phyloP scores from a whole-genome alignment of 2,329 filamentous ascomycete genomes.

The Diaporthe aspalathi region DNA sequence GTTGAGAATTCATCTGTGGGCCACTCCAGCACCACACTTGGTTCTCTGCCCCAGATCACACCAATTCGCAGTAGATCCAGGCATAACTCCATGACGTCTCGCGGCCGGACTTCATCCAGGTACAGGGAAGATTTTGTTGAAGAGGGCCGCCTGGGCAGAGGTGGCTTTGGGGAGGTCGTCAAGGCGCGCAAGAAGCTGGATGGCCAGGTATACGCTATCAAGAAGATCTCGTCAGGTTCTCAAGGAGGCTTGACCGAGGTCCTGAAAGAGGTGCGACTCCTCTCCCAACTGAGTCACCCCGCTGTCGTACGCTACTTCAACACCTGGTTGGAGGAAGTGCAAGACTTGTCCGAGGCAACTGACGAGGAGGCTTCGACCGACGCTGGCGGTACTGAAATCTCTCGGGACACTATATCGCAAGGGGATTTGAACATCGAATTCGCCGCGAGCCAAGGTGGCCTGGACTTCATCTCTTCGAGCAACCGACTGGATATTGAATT shows the following conservation, averaged over 20 bases:
- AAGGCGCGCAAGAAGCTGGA: conserved; percentile 96
- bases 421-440: conserved; percentile 64
- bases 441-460: conserved; percentile 78
- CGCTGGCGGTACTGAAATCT: conserved; percentile 49
- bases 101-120: conserved; percentile 70
- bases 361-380: conserved; percentile 69
- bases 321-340: conserved; percentile 87
- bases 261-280: conserved; percentile 84
- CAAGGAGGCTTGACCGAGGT: conserved; percentile 84
- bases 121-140: conserved; percentile 93
- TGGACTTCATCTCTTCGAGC: conserved; percentile 94
- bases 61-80: conserved; percentile 60
- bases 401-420: conserved; percentile 56
- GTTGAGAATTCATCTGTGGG: conserved; percentile 56
- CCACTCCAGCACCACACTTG: conserved; percentile 47
- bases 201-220: conserved; percentile 93
- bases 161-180: conserved; percentile 95
- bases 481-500: conserved; percentile 83
- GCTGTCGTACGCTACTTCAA: conserved; percentile 90
- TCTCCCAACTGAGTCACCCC: conserved; percentile 94
- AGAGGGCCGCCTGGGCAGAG: conserved; percentile 87
- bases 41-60: conserved; percentile 56
- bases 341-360: conserved; percentile 60
- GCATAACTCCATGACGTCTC: conserved; percentile 69
- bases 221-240: conserved; percentile 90